These are phyloP conservation scores for Fusarium equiseti DNA, from an alignment of 2,329 filamentous ascomycete genomes.

Conservation along the genomic window DNA sequence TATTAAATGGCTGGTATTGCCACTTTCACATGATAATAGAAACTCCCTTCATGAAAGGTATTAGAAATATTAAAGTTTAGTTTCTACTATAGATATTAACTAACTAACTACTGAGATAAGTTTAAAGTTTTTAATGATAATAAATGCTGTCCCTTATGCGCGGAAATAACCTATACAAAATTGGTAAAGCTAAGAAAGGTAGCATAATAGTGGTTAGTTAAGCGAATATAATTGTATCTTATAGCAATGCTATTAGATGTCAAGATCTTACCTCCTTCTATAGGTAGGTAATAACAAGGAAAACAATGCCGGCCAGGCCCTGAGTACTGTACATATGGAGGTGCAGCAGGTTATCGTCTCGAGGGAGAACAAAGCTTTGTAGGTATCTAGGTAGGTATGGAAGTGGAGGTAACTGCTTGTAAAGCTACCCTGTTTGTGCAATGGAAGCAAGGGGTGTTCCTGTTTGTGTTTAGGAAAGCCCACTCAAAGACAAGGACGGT, in stretches of 20 bases:
- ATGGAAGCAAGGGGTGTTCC: constrained; percentile 16
- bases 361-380: constrained; percentile 18
- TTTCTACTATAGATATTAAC: neutral
- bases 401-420: constrained; percentile 4
- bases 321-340: neutral
- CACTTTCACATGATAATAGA: neutral
- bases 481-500: neutral
- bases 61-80: neutral
- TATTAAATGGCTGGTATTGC: neutral
- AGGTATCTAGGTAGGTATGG: neutral
- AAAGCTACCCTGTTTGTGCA: constrained; percentile 8
- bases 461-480: neutral
- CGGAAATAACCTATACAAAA: constrained; percentile 10
- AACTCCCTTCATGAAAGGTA: neutral
- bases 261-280: constrained; percentile 1
- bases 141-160: constrained; percentile 1
- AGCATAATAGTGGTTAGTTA: neutral
- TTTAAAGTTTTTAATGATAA: neutral
- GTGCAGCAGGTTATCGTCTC: neutral
- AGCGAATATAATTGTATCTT: neutral
- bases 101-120: neutral
- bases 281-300: neutral
- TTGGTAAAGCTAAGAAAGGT: neutral
- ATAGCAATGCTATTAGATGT: constrained; percentile 4
- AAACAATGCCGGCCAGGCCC: constrained; percentile 2